Evolutionary conservation across 495 filamentous ascomycete species (phyloP).

Genomic region (Neurospora sublineolata): DNA sequence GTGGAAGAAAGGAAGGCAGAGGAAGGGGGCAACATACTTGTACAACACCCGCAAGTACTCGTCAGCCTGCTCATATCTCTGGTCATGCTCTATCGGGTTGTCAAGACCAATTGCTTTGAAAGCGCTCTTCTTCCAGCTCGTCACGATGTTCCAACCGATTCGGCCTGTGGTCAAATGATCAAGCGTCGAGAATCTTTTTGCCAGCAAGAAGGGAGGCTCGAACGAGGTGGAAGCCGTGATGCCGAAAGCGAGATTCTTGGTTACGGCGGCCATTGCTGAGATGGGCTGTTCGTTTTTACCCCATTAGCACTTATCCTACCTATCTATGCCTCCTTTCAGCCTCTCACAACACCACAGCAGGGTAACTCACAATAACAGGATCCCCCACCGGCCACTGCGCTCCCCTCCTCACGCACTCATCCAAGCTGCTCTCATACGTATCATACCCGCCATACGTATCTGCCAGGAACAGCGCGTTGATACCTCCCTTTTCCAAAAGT

Average conservation of each 20-base stretch:
- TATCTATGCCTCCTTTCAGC: no score
- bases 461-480: conserved; percentile 50
- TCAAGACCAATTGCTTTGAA: conserved; percentile 48
- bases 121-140: conserved; percentile 47
- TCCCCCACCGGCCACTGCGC: conserved; percentile 49
- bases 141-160: conserved; percentile 57
- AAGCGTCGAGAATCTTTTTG: conserved; percentile 50
- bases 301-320: no score
- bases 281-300: conserved; percentile 30
- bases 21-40: conserved; percentile 25
- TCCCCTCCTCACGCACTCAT: conserved; percentile 33
- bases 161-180: conserved; percentile 51
- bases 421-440: conserved; percentile 45
- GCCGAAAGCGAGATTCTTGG: conserved; percentile 42
- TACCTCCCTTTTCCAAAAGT: conserved; percentile 44
- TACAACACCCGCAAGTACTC: conserved; percentile 50
- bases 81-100: conserved; percentile 46
- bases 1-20: not conserved
- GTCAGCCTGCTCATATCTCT: conserved; percentile 49
- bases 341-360: no score
- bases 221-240: conserved; percentile 49
- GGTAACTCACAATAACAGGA: conserved; percentile 42
- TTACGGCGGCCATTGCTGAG: conserved; percentile 45
- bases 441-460: conserved; percentile 48
- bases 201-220: conserved; percentile 46